Percentiles rank a stretch among this genome's conserved stretches.
Conservation (phyloP, 495 filamentous ascomycete genomes). For the Penicillium paxilli region DNA sequence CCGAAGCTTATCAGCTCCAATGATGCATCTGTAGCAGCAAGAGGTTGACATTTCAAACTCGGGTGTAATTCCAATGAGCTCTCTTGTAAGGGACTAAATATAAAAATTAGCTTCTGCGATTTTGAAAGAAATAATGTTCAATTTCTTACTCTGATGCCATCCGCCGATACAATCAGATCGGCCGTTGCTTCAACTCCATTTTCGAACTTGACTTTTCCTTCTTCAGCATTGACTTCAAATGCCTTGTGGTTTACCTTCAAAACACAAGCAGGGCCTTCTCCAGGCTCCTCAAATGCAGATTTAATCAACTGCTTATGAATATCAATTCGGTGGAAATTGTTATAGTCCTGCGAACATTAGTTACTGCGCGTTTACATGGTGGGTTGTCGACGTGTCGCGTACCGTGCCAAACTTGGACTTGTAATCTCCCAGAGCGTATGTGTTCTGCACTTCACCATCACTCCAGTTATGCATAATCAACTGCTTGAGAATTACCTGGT, state of each 20-base stretch:
- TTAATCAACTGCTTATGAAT: slow-evolving; percentile 30
- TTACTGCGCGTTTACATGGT: background rate
- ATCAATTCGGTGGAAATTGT: slow-evolving; percentile 34
- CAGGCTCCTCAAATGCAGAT: slow-evolving; percentile 22
- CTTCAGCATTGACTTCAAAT: slow-evolving; percentile 15
- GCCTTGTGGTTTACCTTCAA: slow-evolving; percentile 30
- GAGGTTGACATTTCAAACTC: slow-evolving; percentile 28
- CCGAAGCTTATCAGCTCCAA: slow-evolving; percentile 29
- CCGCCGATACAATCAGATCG: slow-evolving; percentile 29
- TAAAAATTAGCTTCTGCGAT: background rate
- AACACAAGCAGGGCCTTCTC: slow-evolving; percentile 16
- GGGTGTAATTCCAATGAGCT: slow-evolving; percentile 25
- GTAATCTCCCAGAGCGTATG: slow-evolving; percentile 29
- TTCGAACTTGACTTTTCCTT: slow-evolving; percentile 22
- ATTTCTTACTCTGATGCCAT: slow-evolving; percentile 32
- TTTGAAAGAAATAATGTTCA: too few species aligned
- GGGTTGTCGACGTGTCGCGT: background rate
- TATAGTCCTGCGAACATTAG: slow-evolving; percentile 20
- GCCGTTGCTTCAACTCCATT: slow-evolving; percentile 16
- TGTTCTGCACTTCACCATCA: slow-evolving; percentile 24
- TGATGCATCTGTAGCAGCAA: slow-evolving; percentile 32
- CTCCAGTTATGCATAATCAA: slow-evolving; percentile 33
- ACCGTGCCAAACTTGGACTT: slow-evolving; percentile 28
- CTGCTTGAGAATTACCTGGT: slow-evolving; percentile 28
- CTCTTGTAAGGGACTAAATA: slow-evolving; percentile 13